Conservation (phyloP, 805 yeast species). For the Priceomyces castillae region DNA sequence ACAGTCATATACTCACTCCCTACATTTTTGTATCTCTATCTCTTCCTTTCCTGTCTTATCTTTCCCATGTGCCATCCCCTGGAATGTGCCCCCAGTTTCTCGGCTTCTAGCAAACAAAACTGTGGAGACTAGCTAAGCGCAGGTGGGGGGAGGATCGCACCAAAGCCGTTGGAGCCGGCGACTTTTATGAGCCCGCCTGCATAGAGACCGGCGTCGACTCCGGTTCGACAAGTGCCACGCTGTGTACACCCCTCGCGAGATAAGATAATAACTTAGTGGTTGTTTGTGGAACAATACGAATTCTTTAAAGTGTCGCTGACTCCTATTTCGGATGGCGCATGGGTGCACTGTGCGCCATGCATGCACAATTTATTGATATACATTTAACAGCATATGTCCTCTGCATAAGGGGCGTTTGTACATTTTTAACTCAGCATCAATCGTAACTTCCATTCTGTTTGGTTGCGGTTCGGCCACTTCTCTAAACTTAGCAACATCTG, state of each 20-base stretch:
- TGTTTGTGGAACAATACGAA: not conserved
- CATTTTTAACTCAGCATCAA: not conserved
- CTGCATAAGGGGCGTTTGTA: not conserved
- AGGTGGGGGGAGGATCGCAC: not conserved
- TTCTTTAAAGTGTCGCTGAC: not conserved
- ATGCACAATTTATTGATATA: not conserved
- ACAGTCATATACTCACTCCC: too few relatives aligned
- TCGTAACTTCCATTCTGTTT: not conserved
- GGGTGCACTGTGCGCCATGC: not conserved
- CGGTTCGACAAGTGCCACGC: too few relatives aligned
- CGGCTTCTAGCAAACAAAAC: too few relatives aligned
- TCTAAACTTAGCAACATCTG: too few relatives aligned
- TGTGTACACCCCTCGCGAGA: not conserved
- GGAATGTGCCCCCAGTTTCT: too few relatives aligned
- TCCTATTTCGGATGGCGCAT: not conserved
- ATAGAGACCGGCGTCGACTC: too few relatives aligned
- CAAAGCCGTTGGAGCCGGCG: not conserved
- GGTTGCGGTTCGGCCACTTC: not conserved
- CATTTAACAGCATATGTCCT: not conserved
- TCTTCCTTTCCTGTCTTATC: too few relatives aligned
- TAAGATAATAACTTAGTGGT: not conserved
- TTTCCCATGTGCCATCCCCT: too few relatives aligned
- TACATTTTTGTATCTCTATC: too few relatives aligned
- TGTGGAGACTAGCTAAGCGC: too few relatives aligned
- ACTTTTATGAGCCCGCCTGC: not conserved